Conservation (phyloP, 345 rosid species). For the Euphorbia peplus region DNA sequence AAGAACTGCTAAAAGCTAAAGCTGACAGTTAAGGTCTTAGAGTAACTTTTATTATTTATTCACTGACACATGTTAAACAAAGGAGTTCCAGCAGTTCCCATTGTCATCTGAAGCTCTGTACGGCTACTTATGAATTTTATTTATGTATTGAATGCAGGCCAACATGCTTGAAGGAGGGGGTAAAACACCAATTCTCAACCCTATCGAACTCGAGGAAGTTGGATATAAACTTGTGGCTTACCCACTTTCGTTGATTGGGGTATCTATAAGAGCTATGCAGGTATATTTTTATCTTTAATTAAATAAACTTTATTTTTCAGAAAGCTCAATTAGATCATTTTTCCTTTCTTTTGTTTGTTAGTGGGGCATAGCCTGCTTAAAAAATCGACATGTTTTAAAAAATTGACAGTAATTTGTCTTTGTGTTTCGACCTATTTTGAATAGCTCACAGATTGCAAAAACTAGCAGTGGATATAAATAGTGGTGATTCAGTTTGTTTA, state of each 20-base stretch:
- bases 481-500: background rate
- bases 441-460: background rate
- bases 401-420: background rate
- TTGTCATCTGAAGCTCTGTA: background rate
- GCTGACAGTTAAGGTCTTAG: too few relatives aligned
- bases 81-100: background rate
- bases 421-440: background rate
- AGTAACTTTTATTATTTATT: too few relatives aligned
- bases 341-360: background rate
- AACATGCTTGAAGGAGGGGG: conserved; percentile 96
- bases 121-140: conserved; percentile 18
- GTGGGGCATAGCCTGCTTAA: background rate
- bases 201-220: conserved; percentile 73
- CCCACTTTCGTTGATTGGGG: conserved; percentile 83
- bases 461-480: background rate
- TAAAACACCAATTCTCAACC: conserved; percentile 65
- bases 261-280: conserved; percentile 91
- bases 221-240: conserved; percentile 85
- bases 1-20: too few relatives aligned
- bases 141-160: conserved; percentile 41
- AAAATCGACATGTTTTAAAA: background rate
- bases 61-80: background rate
- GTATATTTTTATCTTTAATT: conserved; percentile 28
- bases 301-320: background rate
- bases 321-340: background rate